Evolutionary conservation across 2,329 filamentous ascomycete genomes (phyloP), one percentile per base, ranked within the genome.

Genomic region (Penicillium sp.): DNA sequence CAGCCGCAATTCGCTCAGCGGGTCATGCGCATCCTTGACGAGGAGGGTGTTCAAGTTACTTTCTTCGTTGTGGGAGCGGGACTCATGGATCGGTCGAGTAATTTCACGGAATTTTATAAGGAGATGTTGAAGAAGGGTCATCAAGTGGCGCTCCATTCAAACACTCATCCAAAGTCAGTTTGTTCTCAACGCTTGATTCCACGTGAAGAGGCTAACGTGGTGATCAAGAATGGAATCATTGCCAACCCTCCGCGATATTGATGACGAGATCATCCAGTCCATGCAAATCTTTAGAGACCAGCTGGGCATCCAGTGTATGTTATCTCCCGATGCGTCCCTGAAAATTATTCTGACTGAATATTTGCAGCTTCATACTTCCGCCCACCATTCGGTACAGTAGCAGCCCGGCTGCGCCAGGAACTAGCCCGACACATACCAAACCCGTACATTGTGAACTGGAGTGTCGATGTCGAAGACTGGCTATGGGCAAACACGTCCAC

Each of bases 391-490:
- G 87, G 87, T 40, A 88, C 80, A 31, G 83, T 89, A 67, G 87
- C 86, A 40, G 86, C 86, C 1, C 81, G 86, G 45, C 86, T 87
- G 75, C 81, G 87, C 4, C 82, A 87, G 69, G 80, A 84, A 40
- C 79, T 89, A 29, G 82, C 85, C 0, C 76, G 78, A 23, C 71
- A 71, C 16, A 78, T 81, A 21, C 75, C 78, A 2, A 78, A 82
- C 15, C 80, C 84, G 1, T 82, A 83, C 62, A 82, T 89, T 43
- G 81, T 88, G 50, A 85, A 84, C 70, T 89, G 87, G 87, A 85
- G 81, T 65, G 83, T 90, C 44, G 87, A 90, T 65, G 83, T 89
- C 33, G 84, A 89, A 75, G 87, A 90, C 69, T 89, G 86, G 85
- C 66, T 87, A 25, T 90, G 86, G 85, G 86, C 84, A 1, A 74